A percentile compares a stretch with the other conserved stretches of the same genome.
These are phyloP conservation scores for Schwanniomyces yamadae DNA, from an alignment of 805 yeast genomes.

Conservation along the genomic window DNA sequence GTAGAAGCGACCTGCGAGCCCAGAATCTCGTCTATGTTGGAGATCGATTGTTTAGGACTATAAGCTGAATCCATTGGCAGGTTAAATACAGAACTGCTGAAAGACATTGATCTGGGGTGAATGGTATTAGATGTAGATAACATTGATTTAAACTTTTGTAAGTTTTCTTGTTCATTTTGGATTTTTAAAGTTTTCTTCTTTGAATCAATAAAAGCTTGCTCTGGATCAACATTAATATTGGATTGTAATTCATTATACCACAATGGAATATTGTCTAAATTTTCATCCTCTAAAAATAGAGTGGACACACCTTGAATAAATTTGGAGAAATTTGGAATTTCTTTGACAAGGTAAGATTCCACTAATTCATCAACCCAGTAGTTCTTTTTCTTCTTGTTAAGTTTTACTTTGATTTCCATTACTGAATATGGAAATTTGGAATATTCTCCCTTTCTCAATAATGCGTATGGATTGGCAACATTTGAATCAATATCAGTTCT, in stretches of 20 bases:
- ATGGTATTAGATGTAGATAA: constrained; percentile 23
- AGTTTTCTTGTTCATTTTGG: constrained; percentile 44
- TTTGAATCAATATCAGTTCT: constrained; percentile 84
- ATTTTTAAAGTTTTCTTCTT: constrained; percentile 51
- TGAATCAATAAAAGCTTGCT: constrained; percentile 71
- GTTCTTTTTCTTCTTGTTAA: constrained; percentile 43
- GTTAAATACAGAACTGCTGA: constrained; percentile 28
- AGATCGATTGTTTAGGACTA: constrained; percentile 3
- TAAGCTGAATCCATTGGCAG: background rate
- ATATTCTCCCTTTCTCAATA: constrained; percentile 83
- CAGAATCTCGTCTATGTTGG: background rate
- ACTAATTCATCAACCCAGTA: constrained; percentile 88
- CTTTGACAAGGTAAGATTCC: constrained; percentile 81
- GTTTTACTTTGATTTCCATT: constrained; percentile 73
- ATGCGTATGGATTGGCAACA: constrained; percentile 63
- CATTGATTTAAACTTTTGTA: constrained; percentile 42
- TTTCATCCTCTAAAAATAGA: constrained; percentile 85
- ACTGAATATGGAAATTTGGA: constrained; percentile 82
- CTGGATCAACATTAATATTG: constrained; percentile 76
- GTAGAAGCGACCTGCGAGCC: background rate
- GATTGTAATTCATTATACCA: constrained; percentile 87
- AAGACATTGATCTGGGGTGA: constrained; percentile 39
- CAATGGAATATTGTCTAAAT: constrained; percentile 84
- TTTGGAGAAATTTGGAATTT: constrained; percentile 90
- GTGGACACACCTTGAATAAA: constrained; percentile 91